These are phyloP conservation scores for Yarrowia sp. DNA, from an alignment of 805 yeast species.

Conservation along the genomic window DNA sequence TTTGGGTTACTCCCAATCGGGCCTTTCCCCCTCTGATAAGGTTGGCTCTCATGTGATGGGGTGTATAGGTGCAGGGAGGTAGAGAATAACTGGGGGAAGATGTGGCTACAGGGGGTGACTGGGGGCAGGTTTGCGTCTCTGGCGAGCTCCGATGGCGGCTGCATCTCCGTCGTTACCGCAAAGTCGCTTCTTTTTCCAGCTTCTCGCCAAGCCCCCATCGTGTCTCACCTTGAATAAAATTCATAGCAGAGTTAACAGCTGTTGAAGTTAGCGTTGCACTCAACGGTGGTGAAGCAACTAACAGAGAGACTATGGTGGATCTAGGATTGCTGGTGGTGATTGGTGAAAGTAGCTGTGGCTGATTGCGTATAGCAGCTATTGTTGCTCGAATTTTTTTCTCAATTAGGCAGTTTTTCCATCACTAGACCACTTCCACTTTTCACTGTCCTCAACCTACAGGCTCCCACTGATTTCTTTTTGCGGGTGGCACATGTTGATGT, in stretches of 20 bases:
- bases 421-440: too few relatives aligned
- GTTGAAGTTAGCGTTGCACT: too few relatives aligned
- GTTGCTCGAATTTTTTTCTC: too few relatives aligned
- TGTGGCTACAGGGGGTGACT: neutral
- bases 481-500: conserved; percentile 12
- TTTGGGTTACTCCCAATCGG: conserved; percentile 39
- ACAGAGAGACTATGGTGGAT: too few relatives aligned
- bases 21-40: conserved; percentile 14
- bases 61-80: neutral
- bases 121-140: neutral
- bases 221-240: neutral
- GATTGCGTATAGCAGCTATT: too few relatives aligned
- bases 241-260: too few relatives aligned
- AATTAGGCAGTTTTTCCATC: too few relatives aligned
- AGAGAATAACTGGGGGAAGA: neutral
- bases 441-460: neutral
- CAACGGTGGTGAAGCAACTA: too few relatives aligned
- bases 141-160: neutral
- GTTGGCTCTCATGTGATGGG: conserved; percentile 26
- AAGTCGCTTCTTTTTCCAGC: neutral
- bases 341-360: neutral
- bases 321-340: too few relatives aligned
- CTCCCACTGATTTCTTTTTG: conserved; percentile 9
- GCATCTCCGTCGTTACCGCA: neutral
- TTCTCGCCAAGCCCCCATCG: neutral